Conservation (phyloP, 768 basidiomycete genomes). For the Mrakia frigida region DNA sequence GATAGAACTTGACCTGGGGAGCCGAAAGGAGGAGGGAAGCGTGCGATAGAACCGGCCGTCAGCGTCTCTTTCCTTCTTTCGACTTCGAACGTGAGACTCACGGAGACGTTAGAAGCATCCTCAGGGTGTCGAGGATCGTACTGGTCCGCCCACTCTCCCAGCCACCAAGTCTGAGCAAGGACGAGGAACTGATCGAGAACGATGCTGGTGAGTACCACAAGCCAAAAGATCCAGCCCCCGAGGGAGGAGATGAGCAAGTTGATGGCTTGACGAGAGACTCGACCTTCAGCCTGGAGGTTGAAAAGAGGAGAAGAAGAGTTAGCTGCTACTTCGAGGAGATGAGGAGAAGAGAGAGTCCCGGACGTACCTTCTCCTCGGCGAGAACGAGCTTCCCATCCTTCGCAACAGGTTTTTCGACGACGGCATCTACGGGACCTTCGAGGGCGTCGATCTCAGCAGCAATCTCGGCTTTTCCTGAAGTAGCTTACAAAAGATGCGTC, state of each 20-base stretch:
- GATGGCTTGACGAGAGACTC: conserved; percentile 17
- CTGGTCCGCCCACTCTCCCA: conserved; percentile 39
- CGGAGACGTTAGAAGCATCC: conserved; percentile 38
- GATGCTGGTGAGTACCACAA: conserved; percentile 39
- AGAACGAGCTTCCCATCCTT: conserved; percentile 39
- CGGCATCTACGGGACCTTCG: conserved; percentile 26
- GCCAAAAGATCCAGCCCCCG: conserved; percentile 45
- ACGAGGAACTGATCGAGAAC: conserved; percentile 38
- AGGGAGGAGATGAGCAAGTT: conserved; percentile 35
- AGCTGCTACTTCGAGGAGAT: no score
- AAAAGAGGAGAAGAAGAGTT: no score
- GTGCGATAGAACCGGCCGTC: no score
- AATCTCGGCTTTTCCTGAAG: conserved; percentile 15
- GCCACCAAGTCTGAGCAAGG: conserved; percentile 30
- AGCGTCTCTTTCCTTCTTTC: no score
- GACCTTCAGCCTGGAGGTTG: conserved; percentile 12
- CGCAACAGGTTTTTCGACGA: conserved; percentile 33
- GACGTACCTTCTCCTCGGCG: conserved; percentile 41
- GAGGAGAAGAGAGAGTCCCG: no score
- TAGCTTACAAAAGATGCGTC: no score
- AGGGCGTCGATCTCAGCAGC: conserved; percentile 30
- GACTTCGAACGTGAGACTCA: no score
- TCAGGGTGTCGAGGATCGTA: conserved; percentile 36
- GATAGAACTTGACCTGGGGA: conserved; percentile 36
- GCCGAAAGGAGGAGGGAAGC: background rate